These are phyloP conservation scores for Seiridium cupressi DNA, from an alignment of 2,329 filamentous ascomycete species.

Conservation along the genomic window DNA sequence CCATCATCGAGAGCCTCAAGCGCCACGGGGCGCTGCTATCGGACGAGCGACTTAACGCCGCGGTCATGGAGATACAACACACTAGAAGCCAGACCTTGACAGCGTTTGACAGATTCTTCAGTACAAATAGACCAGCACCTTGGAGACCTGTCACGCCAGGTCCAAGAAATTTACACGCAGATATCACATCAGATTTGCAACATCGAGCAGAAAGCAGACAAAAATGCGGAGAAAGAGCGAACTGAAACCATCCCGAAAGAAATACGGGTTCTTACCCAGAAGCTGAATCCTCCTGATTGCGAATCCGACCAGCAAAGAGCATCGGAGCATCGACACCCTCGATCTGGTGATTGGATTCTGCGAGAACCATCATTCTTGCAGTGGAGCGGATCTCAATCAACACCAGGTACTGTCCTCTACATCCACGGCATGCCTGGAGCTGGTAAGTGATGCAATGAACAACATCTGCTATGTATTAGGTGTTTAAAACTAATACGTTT, in stretches of 20 bases:
- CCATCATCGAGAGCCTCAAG: constrained; percentile 18
- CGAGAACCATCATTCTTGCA: neutral
- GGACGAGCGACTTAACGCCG: constrained; percentile 13
- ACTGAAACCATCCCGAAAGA: neutral
- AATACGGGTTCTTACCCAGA: neutral
- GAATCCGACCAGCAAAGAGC: neutral
- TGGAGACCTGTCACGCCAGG: neutral
- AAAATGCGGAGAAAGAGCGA: neutral
- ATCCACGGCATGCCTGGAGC: neutral
- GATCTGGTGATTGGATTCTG: neutral
- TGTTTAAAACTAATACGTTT: too few relatives aligned
- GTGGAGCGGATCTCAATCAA: neutral
- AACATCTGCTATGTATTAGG: too few relatives aligned
- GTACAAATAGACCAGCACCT: neutral
- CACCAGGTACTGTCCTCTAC: neutral
- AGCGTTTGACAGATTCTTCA: neutral
- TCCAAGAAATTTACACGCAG: neutral
- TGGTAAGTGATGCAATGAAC: neutral
- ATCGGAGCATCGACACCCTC: neutral
- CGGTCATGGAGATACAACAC: constrained; percentile 9
- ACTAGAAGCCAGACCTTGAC: neutral
- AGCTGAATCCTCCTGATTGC: neutral
- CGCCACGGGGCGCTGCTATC: constrained; percentile 14
- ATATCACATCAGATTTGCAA: neutral
- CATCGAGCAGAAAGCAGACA: neutral